A percentile compares a stretch with the other conserved stretches of the same genome.
phyloP scores from a whole-genome alignment of 2,329 filamentous ascomycete species.

The Erysiphe pulchra region DNA sequence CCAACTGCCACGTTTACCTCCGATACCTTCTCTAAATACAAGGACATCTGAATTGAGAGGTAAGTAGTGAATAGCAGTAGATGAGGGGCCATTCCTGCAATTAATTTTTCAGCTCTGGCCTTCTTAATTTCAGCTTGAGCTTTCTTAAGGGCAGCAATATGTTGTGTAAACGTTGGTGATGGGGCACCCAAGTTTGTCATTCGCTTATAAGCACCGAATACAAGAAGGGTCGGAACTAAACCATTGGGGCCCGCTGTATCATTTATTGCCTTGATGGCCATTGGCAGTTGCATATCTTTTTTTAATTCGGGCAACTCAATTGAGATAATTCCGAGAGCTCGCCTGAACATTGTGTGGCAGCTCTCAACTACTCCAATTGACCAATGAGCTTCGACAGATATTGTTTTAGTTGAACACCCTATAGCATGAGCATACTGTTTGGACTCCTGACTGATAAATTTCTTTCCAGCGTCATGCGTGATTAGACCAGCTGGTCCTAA shows the following conservation, averaged over 20 bases:
- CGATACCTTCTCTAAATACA: constrained; percentile 1
- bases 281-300: neutral
- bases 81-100: neutral
- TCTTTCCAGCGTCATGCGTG: neutral
- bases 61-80: neutral
- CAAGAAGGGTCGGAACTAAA: neutral
- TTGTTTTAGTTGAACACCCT: neutral
- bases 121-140: constrained; percentile 2
- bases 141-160: constrained; percentile 1
- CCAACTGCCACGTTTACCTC: neutral
- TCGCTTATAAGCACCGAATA: neutral
- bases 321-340: neutral
- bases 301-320: neutral
- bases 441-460: constrained; percentile 1
- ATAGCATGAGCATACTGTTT: neutral
- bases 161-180: neutral
- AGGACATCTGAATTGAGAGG: constrained; percentile 1
- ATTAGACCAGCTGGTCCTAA: neutral
- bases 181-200: neutral
- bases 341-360: neutral
- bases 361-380: constrained; percentile 1
- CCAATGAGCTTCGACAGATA: neutral
- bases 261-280: neutral
- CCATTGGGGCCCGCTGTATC: neutral
- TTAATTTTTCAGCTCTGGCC: neutral